Base-by-base conservation (phyloP, 192 early-diverging fungal species). In the Mortierella hygrophila region DNA sequence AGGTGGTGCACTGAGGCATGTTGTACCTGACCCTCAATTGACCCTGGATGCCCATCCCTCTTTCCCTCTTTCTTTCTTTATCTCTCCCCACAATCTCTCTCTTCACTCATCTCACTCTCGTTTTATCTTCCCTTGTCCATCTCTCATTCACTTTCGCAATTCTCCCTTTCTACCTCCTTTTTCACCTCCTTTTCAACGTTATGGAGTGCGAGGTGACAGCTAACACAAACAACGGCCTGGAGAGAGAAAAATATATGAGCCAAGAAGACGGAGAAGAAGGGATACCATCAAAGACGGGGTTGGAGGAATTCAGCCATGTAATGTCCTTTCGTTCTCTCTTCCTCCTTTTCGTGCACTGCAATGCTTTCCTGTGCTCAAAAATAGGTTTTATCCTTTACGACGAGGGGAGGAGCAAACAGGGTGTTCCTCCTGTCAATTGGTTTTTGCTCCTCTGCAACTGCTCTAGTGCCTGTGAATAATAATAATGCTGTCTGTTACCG, bases 211-310 rank as follows among this genome's bases (percentile, higher is more conserved):
- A 52, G 26, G 26, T 32, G 44, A 16, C 44, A 35, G 47, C 8
- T n/a, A 75, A 15, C 15, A 55, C 6, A 75, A 75, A 57, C 73
- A 57, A 38, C 37, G 73, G 32, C 29, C 29, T n/a, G 46, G 49
- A 35, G 60, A 57, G 23, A 26, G 16, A 26, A 57, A 26, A 11
- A 52, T 52, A 0, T 16, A 52, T 52, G 49, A 52, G 49, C 49
- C 18, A 20, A 52, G 49, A 52, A 21, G 18, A 46, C 9, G 44
- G 44, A 46, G 44, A 0, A 46, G 5, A 21, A 6, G 18, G 49
- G 49, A 6, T 3, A 21, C 18, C 49, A 52, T 3, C 49, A 52
- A 52, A 52, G 49, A 52, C 49, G 49, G 60, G 60, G 60, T n/a
- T 63, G 26, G 29, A 63, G 60, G 60, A 26, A 63, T 57, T 57